Base-by-base conservation (phyloP, 1,284 basidiomycete species). In the Rhodotorula sp. region DNA sequence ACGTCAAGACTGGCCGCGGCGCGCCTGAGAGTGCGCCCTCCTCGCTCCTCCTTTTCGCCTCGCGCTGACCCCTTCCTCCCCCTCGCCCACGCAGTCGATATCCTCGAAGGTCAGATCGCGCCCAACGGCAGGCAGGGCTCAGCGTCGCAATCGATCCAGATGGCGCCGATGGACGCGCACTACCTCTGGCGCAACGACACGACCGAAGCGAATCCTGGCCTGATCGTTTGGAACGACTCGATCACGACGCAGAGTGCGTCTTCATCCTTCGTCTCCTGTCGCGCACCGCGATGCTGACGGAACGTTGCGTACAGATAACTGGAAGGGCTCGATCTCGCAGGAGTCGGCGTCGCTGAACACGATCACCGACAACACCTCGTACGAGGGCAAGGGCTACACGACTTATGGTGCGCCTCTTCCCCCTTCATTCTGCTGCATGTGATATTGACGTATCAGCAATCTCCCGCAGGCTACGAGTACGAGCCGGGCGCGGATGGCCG, bases 241-340 rank as follows among this genome's bases (percentile, higher is more conserved):
- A 80, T 82, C 39, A 86, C 87, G 12, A 78, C 55, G 87, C 88
- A 56, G 85, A 73, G 65, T 74, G 84, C 64, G 84, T 83, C 0
- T 85, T 85, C 77, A 89, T 90, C 77, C 88, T 90, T 78, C 12
- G 21, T n/a, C 36, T 39, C 7, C 86, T 86, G 0, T 88, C 87
- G 6, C 85, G 82, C n/a, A 13, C 13, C 15, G 1, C 1, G 17
- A 4, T 22, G 34, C 59, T 61, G 34, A 54, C n/a, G 9, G 32
- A n/a, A n/a, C n/a, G n/a, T 29, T 15, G 13, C 4, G 1, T 27
- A 22, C 57, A 74, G 71, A 76, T 64, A 64, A 54, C 32, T 76
- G 75, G 75, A 73, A 75, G 29, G 75, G 75, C 50, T 56, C 69
- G 29, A 64, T 76, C 64, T 67, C 77, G 54, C 67, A 78, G 51